Base-by-base conservation (phyloP, 176 grass and related monocot species). In the Luzula sylvatica region DNA sequence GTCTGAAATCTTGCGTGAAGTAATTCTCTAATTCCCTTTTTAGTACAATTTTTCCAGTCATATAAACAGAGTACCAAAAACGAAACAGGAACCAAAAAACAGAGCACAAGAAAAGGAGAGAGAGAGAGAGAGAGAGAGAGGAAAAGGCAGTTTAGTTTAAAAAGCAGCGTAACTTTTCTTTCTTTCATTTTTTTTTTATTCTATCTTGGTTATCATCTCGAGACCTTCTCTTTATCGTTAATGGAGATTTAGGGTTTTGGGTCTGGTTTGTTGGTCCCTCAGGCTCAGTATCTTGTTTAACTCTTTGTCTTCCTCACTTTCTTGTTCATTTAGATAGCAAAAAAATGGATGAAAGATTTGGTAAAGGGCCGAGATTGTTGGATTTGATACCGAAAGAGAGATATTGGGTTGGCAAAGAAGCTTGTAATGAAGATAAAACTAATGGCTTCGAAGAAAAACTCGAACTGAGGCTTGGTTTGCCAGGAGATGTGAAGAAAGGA, bases 101-200 rank as follows among this genome's bases (percentile, higher is more conserved):
- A 64, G 59, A n/a, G 38, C 20, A n/a, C 41, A 42, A 14, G 53
- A 24, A 60, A 23, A 26, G 21, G 14, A 26, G 13, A 26, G 11
- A 18, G 1, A 20, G 18, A 17, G 59, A 48, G 42, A 47, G 24
- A 46, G 18, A 47, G 9, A 1, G 41, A 63, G 22, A 46, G 5
- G 46, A 63, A 32, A 64, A 47, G 59, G 59, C 47, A 13, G 59
- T 64, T 64, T 64, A 13, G 59, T 64, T 64, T 64, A 29, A 64
- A 64, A 64, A 64, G 59, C 43, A 64, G 59, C 29, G 59, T 64
- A 49, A 46, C 59, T 64, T 49, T 49, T 35, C 30, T 35, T 35
- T 35, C 30, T 35, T 35, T 35, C 1, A 35, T 35, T 35, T 28
- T 63, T 64, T 35, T 18, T 64, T 49, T 23, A 28, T 35, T 46